Conservation (phyloP, 805 yeast species). For the Candida ascalaphidarum region DNA sequence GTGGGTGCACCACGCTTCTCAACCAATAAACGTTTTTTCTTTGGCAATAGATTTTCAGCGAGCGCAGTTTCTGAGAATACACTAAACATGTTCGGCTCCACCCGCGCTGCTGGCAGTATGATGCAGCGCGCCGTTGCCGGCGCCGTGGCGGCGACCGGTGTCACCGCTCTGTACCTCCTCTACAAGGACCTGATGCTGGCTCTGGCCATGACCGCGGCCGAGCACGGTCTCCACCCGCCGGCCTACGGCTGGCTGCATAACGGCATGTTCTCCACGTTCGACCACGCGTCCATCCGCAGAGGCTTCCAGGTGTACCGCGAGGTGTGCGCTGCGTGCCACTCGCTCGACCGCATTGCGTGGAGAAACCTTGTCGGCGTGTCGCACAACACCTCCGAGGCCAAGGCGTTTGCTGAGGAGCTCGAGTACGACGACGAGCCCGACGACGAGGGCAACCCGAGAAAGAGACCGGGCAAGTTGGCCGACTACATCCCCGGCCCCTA, state of each 20-base stretch:
- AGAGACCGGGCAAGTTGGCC: constrained; percentile 96
- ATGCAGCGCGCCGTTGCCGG: constrained; percentile 51
- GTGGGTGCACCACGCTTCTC: too few relatives aligned
- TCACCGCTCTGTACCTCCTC: constrained; percentile 71
- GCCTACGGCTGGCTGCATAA: constrained; percentile 88
- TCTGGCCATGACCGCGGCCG: constrained; percentile 96
- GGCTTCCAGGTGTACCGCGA: constrained; percentile 98
- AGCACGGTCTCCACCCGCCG: constrained; percentile 97
- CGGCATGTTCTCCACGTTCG: constrained; percentile 86
- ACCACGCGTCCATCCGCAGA: constrained; percentile 94
- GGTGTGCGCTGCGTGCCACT: constrained; percentile 99
- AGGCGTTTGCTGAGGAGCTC: constrained; percentile 89
- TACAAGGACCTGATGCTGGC: constrained; percentile 84
- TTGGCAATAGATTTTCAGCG: too few relatives aligned
- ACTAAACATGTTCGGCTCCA: too few relatives aligned
- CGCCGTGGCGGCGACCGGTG: constrained; percentile 65
- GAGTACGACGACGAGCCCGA: constrained; percentile 97
- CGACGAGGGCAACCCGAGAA: constrained; percentile 95
- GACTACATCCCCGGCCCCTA: constrained; percentile 94
- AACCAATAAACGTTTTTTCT: too few relatives aligned
- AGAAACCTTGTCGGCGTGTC: constrained; percentile 96
- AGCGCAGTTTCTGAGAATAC: too few relatives aligned
- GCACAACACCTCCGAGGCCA: constrained; percentile 83
- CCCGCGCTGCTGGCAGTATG: too few relatives aligned
- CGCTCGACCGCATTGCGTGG: constrained; percentile 96